Evolutionary conservation across 257 asterid species (phyloP).

Genomic region (Plantago elongata): DNA sequence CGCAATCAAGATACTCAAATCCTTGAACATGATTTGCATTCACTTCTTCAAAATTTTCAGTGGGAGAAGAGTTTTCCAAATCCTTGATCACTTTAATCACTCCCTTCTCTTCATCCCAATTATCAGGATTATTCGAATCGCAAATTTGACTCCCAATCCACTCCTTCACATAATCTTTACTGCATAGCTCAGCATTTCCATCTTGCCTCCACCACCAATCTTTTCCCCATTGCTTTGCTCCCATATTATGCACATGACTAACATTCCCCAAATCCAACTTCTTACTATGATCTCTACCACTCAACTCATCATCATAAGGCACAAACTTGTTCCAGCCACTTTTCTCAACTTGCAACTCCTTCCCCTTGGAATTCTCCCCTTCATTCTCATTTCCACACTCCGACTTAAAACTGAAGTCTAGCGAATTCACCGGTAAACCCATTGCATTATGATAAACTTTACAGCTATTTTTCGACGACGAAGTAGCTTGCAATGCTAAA

Average conservation of each 20-base stretch:
- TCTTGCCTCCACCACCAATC: conserved; percentile 99
- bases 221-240: conserved; percentile 76
- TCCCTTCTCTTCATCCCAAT: conserved; percentile 74
- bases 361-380: conserved; percentile 46
- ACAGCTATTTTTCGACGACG: conserved; percentile 47
- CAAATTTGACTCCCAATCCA: conserved; percentile 95
- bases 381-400: conserved; percentile 34
- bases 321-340: conserved; percentile 40
- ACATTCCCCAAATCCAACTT: conserved; percentile 40
- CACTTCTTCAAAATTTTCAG: conserved; percentile 34
- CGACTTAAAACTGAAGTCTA: conserved; percentile 30
- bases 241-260: conserved; percentile 7
- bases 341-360: conserved; percentile 39
- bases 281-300: conserved; percentile 41
- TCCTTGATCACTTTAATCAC: conserved; percentile 22
- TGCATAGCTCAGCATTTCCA: conserved; percentile 83
- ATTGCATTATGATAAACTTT: conserved; percentile 42
- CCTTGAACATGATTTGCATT: conserved; percentile 30
- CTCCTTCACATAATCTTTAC: conserved; percentile 89
- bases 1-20: conserved; percentile 25
- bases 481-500: conserved; percentile 85
- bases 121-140: conserved; percentile 31
- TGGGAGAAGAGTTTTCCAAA: conserved; percentile 20
- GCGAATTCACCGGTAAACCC: conserved; percentile 37
- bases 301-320: conserved; percentile 53